Evolutionary conservation across 2,329 filamentous ascomycete genomes (phyloP).

Genomic region (Huntiella abstrusa): DNA sequence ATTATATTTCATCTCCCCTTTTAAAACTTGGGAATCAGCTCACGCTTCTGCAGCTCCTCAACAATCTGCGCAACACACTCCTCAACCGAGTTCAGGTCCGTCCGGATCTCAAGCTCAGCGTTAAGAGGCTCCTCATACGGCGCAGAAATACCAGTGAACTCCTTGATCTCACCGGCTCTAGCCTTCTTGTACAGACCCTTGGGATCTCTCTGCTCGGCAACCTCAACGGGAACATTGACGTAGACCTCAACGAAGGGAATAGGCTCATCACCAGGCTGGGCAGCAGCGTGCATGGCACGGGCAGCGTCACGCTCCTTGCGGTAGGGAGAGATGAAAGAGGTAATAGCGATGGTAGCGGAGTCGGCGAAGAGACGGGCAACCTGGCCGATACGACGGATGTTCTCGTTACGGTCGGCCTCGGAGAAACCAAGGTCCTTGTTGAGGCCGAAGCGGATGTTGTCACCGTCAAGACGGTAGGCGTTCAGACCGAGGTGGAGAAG

Average conservation of each 20-base stretch:
- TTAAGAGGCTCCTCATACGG: constrained; percentile 82
- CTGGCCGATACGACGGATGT: constrained; percentile 91
- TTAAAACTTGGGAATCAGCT: constrained; percentile 16
- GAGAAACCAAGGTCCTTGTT: constrained; percentile 96
- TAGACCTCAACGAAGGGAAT: constrained; percentile 88
- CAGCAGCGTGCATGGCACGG: constrained; percentile 55
- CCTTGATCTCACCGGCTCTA: constrained; percentile 78
- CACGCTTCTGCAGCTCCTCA: constrained; percentile 54
- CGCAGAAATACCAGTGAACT: constrained; percentile 89
- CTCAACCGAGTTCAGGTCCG: constrained; percentile 65
- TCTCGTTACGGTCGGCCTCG: constrained; percentile 87
- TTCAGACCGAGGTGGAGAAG: constrained; percentile 67
- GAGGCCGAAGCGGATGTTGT: constrained; percentile 94
- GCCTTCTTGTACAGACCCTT: constrained; percentile 99
- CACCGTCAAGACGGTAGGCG: constrained; percentile 88
- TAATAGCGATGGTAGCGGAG: constrained; percentile 68
- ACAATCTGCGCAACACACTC: constrained; percentile 77
- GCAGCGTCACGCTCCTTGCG: constrained; percentile 68
- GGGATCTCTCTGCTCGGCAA: constrained; percentile 85
- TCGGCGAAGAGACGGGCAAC: constrained; percentile 96
- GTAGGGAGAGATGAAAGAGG: constrained; percentile 95
- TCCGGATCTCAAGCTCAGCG: constrained; percentile 75
- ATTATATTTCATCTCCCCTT: no score
- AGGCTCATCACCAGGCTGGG: constrained; percentile 35
- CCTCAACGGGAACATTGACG: constrained; percentile 77